Base-by-base conservation (phyloP, 2,329 filamentous ascomycete species). In the Zymoseptoria tritici region DNA sequence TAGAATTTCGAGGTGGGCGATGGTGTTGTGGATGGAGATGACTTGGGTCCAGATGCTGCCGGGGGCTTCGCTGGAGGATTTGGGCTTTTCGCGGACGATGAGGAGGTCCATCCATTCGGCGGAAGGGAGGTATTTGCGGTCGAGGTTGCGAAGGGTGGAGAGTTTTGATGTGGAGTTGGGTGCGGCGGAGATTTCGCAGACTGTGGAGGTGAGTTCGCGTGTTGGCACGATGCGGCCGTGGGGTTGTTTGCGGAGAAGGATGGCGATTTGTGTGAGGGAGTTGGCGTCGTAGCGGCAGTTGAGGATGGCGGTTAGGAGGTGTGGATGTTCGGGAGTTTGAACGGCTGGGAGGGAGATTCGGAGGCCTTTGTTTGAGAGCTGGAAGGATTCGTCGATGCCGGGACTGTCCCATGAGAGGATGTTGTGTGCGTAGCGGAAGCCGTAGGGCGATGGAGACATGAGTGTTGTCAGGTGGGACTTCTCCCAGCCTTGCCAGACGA, bases 401-500 rank as follows among this genome's bases (percentile, higher is more conserved):
- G 62, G 57, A 49, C 62, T 56, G 21, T 57, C 60, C 64, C 64
- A 66, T 11, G 52, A 57, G 9, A 64, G 29, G 29, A 66, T 60
- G n/a, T 62, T 60, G 56, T 64, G 64, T 11, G 64, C 64, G 9
- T 57, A 56, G 0, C 64, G 62, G 21, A 66, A 66, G 9, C 64
- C 64, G 21, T 58, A 60, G 4, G 62, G 60, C 6, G 64, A 66
- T 0, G 62, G 62, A 1, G 62, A 57, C n/a, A 66, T 58, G 19
- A 66, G 62, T 31, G 62, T 54, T 9, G 56, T 60, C 16, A 57
- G 54, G 52, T 64, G 62, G 20, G 57, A 56, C 46, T 62, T 36
- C n/a, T 66, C 57, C 60, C 62, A 66, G 26, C 60, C 64, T 46
- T 64, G 63, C 67, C 68, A 70, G 3, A 62, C 66, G 21, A 68